These are phyloP conservation scores for Didymella pinodella DNA, from an alignment of 2,329 filamentous ascomycete genomes.

Conservation along the genomic window DNA sequence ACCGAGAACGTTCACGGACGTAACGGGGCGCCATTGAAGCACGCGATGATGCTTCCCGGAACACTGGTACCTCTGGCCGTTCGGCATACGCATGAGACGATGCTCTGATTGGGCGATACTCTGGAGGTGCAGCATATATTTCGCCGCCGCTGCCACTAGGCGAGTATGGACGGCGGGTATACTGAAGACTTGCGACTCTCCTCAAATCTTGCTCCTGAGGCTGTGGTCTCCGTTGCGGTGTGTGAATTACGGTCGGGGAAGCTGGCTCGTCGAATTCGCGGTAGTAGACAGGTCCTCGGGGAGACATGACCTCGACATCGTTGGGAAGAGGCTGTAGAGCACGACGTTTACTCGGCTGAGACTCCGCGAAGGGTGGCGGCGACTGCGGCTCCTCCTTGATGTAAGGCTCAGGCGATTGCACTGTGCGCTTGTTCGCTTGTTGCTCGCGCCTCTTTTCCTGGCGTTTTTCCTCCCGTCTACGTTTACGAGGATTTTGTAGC, in stretches of 20 bases:
- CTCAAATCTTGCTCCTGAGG: conserved; percentile 58
- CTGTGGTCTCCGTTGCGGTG: conserved; percentile 51
- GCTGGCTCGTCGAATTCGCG: conserved; percentile 54
- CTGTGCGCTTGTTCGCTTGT: conserved; percentile 45
- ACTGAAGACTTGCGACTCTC: conserved; percentile 58
- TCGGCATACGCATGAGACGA: conserved; percentile 55
- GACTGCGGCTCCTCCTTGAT: conserved; percentile 71
- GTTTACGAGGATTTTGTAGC: conserved; percentile 60
- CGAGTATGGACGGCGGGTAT: conserved; percentile 56
- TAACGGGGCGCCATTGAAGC: conserved; percentile 49
- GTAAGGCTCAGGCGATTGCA: conserved; percentile 56
- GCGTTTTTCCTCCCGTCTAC: conserved; percentile 56
- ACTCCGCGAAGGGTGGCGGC: conserved; percentile 62
- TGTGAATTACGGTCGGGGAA: conserved; percentile 51
- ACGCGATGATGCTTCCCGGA: conserved; percentile 51
- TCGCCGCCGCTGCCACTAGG: conserved; percentile 42
- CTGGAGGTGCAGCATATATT: conserved; percentile 49
- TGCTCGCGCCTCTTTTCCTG: conserved; percentile 48
- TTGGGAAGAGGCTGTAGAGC: conserved; percentile 47
- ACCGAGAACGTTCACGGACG: conserved; percentile 53
- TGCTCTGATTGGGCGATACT: conserved; percentile 50
- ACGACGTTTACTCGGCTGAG: conserved; percentile 51
- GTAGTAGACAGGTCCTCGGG: conserved; percentile 58
- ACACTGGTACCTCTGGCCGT: conserved; percentile 46
- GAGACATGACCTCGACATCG: conserved; percentile 51